Percentiles rank a stretch among this genome's conserved stretches.
These are phyloP conservation scores for Chlorella variabilis DNA, from an alignment of 163 green algal species.

Conservation along the genomic window DNA sequence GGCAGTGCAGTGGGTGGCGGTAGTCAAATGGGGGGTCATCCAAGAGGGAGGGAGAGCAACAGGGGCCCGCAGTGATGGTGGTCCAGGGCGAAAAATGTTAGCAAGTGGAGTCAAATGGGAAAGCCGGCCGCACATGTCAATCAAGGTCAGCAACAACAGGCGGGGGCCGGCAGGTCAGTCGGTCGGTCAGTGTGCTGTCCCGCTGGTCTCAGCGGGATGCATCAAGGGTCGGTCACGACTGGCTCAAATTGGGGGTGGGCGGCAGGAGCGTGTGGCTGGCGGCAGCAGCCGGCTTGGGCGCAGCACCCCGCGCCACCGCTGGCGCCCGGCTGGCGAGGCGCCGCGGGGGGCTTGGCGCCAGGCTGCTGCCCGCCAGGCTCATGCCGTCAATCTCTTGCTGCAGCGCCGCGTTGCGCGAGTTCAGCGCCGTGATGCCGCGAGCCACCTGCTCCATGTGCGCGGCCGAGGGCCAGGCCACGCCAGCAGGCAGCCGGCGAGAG, in stretches of 20 bases:
- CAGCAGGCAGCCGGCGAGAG: neutral
- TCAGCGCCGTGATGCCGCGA: neutral
- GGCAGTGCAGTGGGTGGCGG: too few relatives aligned
- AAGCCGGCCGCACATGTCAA: too few relatives aligned
- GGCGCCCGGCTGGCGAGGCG: neutral
- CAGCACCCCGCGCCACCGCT: neutral
- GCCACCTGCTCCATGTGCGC: neutral
- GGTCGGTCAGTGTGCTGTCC: too few relatives aligned
- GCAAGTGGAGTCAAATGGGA: too few relatives aligned
- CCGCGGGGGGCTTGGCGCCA: neutral
- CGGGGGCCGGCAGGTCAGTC: too few relatives aligned
- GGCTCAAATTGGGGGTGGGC: constrained; percentile 20
- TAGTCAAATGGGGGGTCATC: too few relatives aligned
- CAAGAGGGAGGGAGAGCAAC: too few relatives aligned
- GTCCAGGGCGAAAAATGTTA: too few relatives aligned
- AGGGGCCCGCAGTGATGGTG: too few relatives aligned
- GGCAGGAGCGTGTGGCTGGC: constrained; percentile 10
- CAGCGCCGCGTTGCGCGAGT: constrained; percentile 15
- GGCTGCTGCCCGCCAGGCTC: neutral
- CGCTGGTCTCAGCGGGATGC: too few relatives aligned
- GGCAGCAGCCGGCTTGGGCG: neutral
- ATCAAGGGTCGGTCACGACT: too few relatives aligned
- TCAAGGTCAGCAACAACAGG: too few relatives aligned
- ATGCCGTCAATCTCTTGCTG: constrained; percentile 29
- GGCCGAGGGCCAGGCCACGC: neutral